Evolutionary conservation across 129 eudicot species (phyloP).

Genomic region (Chrysanthemum lavandulifolium): DNA sequence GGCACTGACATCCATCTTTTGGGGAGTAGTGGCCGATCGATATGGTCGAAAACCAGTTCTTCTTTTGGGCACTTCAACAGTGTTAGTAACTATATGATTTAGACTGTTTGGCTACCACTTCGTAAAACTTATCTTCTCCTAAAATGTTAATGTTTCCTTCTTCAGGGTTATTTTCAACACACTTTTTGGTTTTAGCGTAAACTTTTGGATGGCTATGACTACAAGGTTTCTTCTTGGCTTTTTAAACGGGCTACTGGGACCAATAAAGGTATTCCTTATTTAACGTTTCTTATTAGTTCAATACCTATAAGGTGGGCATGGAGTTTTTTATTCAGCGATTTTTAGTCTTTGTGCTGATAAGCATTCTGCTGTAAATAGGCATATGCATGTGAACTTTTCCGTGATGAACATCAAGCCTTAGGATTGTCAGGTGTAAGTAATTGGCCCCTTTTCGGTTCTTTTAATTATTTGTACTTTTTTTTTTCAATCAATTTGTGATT

Average conservation of each 20-base stretch:
- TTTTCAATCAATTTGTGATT: neutral
- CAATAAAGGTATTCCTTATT: constrained; percentile 57
- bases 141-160: constrained; percentile 12
- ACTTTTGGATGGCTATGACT: constrained; percentile 78
- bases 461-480: no score
- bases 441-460: neutral
- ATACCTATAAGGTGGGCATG: neutral
- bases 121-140: constrained; percentile 2
- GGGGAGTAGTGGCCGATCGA: constrained; percentile 87
- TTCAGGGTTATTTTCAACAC: constrained; percentile 85
- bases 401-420: constrained; percentile 59
- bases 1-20: constrained; percentile 74
- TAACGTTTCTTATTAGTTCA: constrained; percentile 2
- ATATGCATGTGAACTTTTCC: constrained; percentile 68
- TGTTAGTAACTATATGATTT: constrained; percentile 40
- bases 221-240: constrained; percentile 86
- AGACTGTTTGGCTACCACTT: neutral
- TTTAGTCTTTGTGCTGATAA: neutral
- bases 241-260: constrained; percentile 78
- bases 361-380: constrained; percentile 48
- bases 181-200: constrained; percentile 77
- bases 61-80: constrained; percentile 55
- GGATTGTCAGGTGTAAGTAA: constrained; percentile 71
- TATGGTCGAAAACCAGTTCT: constrained; percentile 91
- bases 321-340: no score